A percentile compares a stretch with the other conserved stretches of the same genome.
phyloP scores from a whole-genome alignment of 257 asterid species.

The Rauvolfia tetraphylla region DNA sequence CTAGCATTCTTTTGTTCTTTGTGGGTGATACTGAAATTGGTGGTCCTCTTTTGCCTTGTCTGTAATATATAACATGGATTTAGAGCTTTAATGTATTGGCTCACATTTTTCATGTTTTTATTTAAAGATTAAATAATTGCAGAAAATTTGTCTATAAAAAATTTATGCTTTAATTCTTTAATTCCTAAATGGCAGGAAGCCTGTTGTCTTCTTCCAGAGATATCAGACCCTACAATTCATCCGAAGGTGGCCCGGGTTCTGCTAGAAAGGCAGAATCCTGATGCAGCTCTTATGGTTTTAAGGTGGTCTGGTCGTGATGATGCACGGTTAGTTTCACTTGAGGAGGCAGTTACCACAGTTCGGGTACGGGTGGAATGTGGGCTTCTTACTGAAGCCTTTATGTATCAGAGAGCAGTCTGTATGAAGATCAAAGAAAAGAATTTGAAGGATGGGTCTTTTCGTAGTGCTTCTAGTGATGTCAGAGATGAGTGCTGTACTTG shows the following conservation, averaged over 20 bases:
- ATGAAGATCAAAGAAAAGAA: slow-evolving; percentile 61
- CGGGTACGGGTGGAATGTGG: slow-evolving; percentile 90
- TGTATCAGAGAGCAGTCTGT: slow-evolving; percentile 79
- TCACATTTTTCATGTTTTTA: neutral
- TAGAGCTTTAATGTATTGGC: neutral
- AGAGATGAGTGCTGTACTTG: slow-evolving; percentile 45
- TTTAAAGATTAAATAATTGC: neutral
- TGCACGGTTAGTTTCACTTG: slow-evolving; percentile 53
- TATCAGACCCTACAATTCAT: slow-evolving; percentile 69
- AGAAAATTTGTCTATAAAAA: neutral
- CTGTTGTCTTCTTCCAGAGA: slow-evolving; percentile 79
- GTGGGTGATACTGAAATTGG: neutral
- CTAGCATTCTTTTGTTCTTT: too few species aligned
- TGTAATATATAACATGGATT: neutral
- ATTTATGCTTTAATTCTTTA: slow-evolving; percentile 19
- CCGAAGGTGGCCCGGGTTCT: slow-evolving; percentile 77
- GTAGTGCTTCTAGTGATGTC: slow-evolving; percentile 33
- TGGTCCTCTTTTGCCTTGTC: neutral
- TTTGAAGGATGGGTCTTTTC: slow-evolving; percentile 27
- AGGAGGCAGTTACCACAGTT: slow-evolving; percentile 82
- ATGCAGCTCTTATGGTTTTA: slow-evolving; percentile 87
- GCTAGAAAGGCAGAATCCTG: slow-evolving; percentile 87
- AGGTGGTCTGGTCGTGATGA: slow-evolving; percentile 90
- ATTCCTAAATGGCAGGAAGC: slow-evolving; percentile 59
- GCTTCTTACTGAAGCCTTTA: slow-evolving; percentile 89